A percentile compares a stretch with the other conserved stretches of the same genome.
phyloP scores from a whole-genome alignment of 2,329 filamentous ascomycete species.

The Saccharata proteae region DNA sequence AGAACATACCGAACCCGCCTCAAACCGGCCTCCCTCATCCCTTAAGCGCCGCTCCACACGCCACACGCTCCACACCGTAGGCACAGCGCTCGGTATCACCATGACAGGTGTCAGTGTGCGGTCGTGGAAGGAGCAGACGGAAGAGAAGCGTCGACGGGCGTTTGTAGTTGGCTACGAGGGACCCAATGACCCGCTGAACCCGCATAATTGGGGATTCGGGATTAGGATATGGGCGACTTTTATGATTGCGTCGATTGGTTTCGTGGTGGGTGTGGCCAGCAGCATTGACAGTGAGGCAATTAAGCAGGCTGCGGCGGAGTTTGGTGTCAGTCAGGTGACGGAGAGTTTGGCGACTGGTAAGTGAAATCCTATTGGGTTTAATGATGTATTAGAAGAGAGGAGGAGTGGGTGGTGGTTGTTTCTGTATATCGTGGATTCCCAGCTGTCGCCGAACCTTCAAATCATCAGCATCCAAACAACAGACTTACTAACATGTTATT shows the following conservation, averaged over 20 bases:
- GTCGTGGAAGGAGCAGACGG: constrained; percentile 16
- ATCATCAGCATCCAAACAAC: not conserved
- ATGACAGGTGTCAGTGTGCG: constrained; percentile 26
- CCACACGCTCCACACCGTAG: too few relatives aligned
- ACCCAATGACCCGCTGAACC: constrained; percentile 21
- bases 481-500: not conserved
- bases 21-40: too few relatives aligned
- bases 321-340: constrained; percentile 17
- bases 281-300: constrained; percentile 41
- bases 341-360: constrained; percentile 6
- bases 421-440: not conserved
- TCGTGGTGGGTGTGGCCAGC: constrained; percentile 39
- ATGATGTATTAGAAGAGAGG: constrained; percentile 19
- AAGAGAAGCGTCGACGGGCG: constrained; percentile 12
- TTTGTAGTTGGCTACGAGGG: constrained; percentile 28
- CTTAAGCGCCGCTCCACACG: too few relatives aligned
- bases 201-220: constrained; percentile 25
- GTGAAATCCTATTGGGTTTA: too few relatives aligned
- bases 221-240: constrained; percentile 20
- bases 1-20: too few relatives aligned
- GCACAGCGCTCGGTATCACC: constrained; percentile 19
- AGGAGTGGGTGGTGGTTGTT: constrained; percentile 12
- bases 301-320: constrained; percentile 31
- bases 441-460: not conserved
- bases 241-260: constrained; percentile 30